Conservation (phyloP, 1,284 basidiomycete genomes). For the Amylostereum chailletii region DNA sequence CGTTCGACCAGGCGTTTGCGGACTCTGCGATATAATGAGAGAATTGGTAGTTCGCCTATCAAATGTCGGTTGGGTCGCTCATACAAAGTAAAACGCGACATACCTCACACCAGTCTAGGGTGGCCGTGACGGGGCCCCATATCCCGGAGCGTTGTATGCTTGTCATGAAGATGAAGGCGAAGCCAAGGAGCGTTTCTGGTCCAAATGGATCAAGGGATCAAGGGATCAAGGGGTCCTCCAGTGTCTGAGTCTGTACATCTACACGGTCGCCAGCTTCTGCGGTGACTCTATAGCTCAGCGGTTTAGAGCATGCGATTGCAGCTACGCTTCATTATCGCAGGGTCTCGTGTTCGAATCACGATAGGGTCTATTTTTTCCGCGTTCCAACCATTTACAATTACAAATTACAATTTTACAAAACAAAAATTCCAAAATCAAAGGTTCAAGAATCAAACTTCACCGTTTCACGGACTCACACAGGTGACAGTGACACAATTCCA, state of each 20-base stretch:
- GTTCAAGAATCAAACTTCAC: neutral
- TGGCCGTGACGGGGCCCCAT: constrained; percentile 60
- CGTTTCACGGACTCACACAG: no score
- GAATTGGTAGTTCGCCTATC: constrained; percentile 67
- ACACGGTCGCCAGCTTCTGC: neutral
- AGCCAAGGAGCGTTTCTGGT: no score
- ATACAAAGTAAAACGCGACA: constrained; percentile 10
- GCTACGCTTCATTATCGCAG: neutral
- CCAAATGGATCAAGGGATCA: no score
- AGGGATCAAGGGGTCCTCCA: no score
- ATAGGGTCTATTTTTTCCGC: neutral
- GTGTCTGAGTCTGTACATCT: neutral
- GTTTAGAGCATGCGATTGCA: constrained; percentile 2
- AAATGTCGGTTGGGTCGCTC: constrained; percentile 5
- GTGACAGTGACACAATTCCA: no score
- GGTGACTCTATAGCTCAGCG: neutral
- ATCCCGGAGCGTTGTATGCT: constrained; percentile 20
- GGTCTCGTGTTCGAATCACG: constrained; percentile 2
- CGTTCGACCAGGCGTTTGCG: constrained; percentile 57
- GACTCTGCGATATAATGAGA: constrained; percentile 60
- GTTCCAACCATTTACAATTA: no score
- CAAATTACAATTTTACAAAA: no score
- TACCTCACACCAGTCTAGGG: constrained; percentile 67
- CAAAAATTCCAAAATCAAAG: neutral
- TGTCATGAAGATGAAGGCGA: no score